Conservation (phyloP, 2,329 filamentous ascomycete species). For the Cytospora chrysosperma region DNA sequence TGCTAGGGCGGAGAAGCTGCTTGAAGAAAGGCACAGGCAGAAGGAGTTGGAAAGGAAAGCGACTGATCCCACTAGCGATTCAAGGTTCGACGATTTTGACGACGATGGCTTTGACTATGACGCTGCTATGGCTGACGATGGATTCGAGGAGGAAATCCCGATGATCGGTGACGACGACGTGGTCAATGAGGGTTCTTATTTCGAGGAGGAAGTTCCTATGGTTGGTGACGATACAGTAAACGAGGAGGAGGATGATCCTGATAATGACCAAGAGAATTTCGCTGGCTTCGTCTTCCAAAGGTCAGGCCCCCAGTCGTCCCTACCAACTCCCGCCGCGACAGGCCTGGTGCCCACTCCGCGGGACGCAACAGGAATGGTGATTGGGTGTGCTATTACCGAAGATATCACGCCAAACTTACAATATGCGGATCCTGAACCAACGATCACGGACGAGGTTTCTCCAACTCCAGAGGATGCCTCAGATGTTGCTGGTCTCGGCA, state of each 20-base stretch:
- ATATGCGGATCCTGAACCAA: conserved; percentile 22
- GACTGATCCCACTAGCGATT: conserved; percentile 44
- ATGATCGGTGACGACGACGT: conserved; percentile 45
- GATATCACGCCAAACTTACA: conserved; percentile 39
- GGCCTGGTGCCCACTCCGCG: conserved; percentile 52
- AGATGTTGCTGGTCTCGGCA: conserved; percentile 41
- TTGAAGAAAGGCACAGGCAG: conserved; percentile 72
- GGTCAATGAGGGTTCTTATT: conserved; percentile 35
- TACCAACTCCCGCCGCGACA: conserved; percentile 50
- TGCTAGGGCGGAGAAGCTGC: conserved; percentile 64
- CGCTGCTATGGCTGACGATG: conserved; percentile 64
- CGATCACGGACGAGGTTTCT: conserved; percentile 12
- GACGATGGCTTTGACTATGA: conserved; percentile 62
- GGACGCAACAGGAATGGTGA: conserved; percentile 53
- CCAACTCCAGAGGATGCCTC: conserved; percentile 22
- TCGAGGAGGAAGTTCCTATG: conserved; percentile 23
- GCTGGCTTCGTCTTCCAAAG: conserved; percentile 58
- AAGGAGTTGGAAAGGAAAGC: conserved; percentile 62
- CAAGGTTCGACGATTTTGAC: conserved; percentile 61
- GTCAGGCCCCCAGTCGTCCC: conserved; percentile 50
- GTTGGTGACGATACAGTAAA: conserved; percentile 25
- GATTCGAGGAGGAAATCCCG: conserved; percentile 66
- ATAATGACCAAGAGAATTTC: conserved; percentile 61
- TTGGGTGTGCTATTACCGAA: conserved; percentile 56
- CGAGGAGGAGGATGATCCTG: conserved; percentile 42